Percentiles rank a stretch among this genome's conserved stretches.
phyloP scores from a whole-genome alignment of 352 stramenopile genomes.

The Halophytophthora batemanensis region DNA sequence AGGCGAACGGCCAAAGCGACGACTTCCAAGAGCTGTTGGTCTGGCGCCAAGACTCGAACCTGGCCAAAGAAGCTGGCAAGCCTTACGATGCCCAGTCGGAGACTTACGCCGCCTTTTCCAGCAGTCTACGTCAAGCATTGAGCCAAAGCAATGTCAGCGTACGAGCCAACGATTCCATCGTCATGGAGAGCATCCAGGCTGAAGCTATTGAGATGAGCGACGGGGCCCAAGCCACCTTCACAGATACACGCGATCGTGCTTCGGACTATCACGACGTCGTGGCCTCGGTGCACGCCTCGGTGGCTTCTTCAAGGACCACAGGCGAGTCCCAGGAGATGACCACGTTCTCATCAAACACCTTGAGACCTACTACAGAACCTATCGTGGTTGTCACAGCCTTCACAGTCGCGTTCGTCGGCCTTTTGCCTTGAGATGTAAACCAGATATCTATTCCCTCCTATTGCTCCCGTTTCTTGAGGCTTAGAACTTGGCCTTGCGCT shows the following conservation, averaged over 20 bases:
- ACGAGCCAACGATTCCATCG: slow-evolving; percentile 38
- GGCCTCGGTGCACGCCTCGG: slow-evolving; percentile 17
- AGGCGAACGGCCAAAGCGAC: slow-evolving; percentile 28
- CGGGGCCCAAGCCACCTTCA: slow-evolving; percentile 30
- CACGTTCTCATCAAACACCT: no score
- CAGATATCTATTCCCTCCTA: slow-evolving; percentile 27
- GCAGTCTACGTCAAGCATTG: slow-evolving; percentile 33
- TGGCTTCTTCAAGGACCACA: no score
- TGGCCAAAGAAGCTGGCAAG: slow-evolving; percentile 39
- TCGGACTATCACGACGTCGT: slow-evolving; percentile 29
- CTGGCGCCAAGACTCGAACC: slow-evolving; percentile 51
- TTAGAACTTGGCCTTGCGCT: slow-evolving; percentile 85
- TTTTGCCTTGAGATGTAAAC: slow-evolving; percentile 30
- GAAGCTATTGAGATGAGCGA: slow-evolving; percentile 30
- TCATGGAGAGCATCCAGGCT: slow-evolving; percentile 18
- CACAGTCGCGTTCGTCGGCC: no score
- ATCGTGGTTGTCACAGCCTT: no score
- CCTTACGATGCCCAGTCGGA: slow-evolving; percentile 49
- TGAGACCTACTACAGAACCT: no score
- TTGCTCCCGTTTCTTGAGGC: background rate
- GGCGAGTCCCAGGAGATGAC: no score
- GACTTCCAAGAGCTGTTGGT: slow-evolving; percentile 49
- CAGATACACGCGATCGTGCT: slow-evolving; percentile 25
- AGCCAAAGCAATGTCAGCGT: slow-evolving; percentile 37
- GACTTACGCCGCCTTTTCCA: slow-evolving; percentile 48